phyloP scores from a whole-genome alignment of 257 asterid species.

The Ocimum tenuiflorum region DNA sequence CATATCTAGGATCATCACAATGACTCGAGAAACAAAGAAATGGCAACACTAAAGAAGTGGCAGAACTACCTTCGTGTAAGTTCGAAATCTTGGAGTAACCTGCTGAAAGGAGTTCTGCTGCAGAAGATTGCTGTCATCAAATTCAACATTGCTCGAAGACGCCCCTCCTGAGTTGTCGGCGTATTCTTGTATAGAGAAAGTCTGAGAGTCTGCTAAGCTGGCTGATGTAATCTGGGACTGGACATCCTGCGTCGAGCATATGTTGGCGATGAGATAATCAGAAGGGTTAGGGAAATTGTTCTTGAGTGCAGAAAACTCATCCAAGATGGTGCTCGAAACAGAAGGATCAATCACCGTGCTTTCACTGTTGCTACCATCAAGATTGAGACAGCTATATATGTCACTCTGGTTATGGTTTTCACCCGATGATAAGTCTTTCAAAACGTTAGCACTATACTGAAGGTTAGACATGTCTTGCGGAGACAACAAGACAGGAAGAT shows the following conservation, averaged over 20 bases:
- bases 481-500: slow-evolving; percentile 31
- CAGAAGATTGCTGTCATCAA: slow-evolving; percentile 53
- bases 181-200: slow-evolving; percentile 66
- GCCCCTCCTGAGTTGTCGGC: slow-evolving; percentile 88
- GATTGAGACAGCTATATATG: slow-evolving; percentile 64
- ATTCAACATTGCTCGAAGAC: slow-evolving; percentile 72
- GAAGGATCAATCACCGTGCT: slow-evolving; percentile 80
- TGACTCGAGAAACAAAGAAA: too few species aligned
- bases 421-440: slow-evolving; percentile 55
- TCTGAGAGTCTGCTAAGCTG: slow-evolving; percentile 72
- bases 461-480: slow-evolving; percentile 46
- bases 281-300: slow-evolving; percentile 49
- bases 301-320: slow-evolving; percentile 52
- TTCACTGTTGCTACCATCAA: slow-evolving; percentile 62
- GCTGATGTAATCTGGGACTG: slow-evolving; percentile 92
- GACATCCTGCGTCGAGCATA: slow-evolving; percentile 67
- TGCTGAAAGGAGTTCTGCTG: slow-evolving; percentile 67
- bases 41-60: too few species aligned
- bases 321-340: slow-evolving; percentile 55
- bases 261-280: slow-evolving; percentile 56
- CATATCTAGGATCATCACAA: background rate
- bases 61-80: slow-evolving; percentile 64
- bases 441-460: slow-evolving; percentile 40
- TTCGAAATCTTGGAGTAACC: slow-evolving; percentile 64
- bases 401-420: slow-evolving; percentile 57